Percentiles rank a stretch among this genome's conserved stretches.
Conservation (phyloP, 2,329 filamentous ascomycete genomes). For the Corniculantispora saksenae region DNA sequence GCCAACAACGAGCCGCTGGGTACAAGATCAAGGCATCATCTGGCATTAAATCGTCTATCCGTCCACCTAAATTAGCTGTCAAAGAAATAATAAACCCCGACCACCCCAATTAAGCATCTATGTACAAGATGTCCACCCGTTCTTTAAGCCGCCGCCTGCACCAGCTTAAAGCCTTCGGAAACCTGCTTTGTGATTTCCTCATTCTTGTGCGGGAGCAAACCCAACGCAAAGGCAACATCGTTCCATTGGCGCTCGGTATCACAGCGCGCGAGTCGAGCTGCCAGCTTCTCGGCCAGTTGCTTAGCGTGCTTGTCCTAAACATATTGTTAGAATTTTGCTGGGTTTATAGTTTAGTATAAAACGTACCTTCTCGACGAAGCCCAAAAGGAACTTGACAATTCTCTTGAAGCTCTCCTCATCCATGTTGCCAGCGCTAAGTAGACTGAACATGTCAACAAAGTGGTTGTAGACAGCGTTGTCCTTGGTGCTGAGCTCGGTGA, state of each 20-base stretch:
- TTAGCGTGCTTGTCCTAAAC: conserved; percentile 91
- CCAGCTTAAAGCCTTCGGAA: conserved; percentile 72
- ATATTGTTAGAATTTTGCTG: conserved; percentile 22
- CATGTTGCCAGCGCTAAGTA: conserved; percentile 78
- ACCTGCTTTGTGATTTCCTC: conserved; percentile 82
- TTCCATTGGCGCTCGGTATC: conserved; percentile 97
- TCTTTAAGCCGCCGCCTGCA: conserved; percentile 59
- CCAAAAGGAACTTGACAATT: conserved; percentile 89
- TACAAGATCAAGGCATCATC: no score
- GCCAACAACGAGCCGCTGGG: no score
- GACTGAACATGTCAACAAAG: conserved; percentile 98
- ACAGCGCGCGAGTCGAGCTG: conserved; percentile 79
- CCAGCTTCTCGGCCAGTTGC: conserved; percentile 89
- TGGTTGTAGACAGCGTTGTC: conserved; percentile 99
- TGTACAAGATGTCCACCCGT: conserved; percentile 4
- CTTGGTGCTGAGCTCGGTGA: conserved; percentile 94
- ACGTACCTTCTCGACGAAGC: conserved; percentile 93
- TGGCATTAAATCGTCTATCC: background rate
- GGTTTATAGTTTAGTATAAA: conserved; percentile 12
- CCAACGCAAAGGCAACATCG: conserved; percentile 90
- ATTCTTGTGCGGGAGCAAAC: conserved; percentile 87
- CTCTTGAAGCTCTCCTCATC: conserved; percentile 83
- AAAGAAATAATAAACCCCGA: background rate
- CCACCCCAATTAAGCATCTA: conserved; percentile 4
- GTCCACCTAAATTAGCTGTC: background rate